Percentiles rank a stretch among this genome's conserved stretches.
phyloP scores from a whole-genome alignment of 805 yeast species.

The Candida boleticola region DNA sequence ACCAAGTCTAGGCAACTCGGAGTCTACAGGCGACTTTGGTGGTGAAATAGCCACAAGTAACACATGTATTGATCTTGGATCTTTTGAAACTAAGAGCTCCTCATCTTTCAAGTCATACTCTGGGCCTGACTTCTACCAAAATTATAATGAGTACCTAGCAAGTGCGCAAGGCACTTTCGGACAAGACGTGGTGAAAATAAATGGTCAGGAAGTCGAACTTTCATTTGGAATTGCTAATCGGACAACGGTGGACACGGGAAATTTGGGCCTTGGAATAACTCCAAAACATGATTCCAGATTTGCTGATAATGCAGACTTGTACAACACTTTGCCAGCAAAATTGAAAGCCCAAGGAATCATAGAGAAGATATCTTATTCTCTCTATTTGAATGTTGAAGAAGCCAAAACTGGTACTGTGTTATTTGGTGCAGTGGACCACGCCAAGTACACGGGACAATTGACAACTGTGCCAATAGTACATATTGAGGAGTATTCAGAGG shows the following conservation, averaged over 20 bases:
- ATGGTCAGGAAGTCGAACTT: constrained; percentile 48
- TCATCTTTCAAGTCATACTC: constrained; percentile 41
- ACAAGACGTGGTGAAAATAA: constrained; percentile 55
- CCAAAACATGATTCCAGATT: constrained; percentile 49
- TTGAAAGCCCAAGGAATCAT: constrained; percentile 32
- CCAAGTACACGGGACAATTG: constrained; percentile 35
- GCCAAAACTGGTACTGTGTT: constrained; percentile 32
- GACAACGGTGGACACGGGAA: constrained; percentile 65
- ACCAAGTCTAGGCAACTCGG: too few species aligned
- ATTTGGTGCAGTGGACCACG: constrained; percentile 45
- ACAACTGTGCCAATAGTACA: constrained; percentile 34
- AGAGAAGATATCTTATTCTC: constrained; percentile 32
- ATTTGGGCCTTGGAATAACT: constrained; percentile 74
- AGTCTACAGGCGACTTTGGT: not conserved
- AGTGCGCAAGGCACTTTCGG: constrained; percentile 57
- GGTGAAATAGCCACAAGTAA: constrained; percentile 15
- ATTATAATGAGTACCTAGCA: constrained; percentile 48
- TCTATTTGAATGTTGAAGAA: constrained; percentile 28
- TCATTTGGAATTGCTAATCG: constrained; percentile 74
- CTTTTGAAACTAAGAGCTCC: constrained; percentile 44
- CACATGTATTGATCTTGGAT: constrained; percentile 47
- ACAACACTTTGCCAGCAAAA: constrained; percentile 38
- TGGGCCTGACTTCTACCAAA: constrained; percentile 38
- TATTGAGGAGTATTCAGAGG: not conserved
- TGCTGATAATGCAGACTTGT: constrained; percentile 22